These are phyloP conservation scores for Fomitopsis serialis DNA, from an alignment of 768 basidiomycete species.

Conservation along the genomic window DNA sequence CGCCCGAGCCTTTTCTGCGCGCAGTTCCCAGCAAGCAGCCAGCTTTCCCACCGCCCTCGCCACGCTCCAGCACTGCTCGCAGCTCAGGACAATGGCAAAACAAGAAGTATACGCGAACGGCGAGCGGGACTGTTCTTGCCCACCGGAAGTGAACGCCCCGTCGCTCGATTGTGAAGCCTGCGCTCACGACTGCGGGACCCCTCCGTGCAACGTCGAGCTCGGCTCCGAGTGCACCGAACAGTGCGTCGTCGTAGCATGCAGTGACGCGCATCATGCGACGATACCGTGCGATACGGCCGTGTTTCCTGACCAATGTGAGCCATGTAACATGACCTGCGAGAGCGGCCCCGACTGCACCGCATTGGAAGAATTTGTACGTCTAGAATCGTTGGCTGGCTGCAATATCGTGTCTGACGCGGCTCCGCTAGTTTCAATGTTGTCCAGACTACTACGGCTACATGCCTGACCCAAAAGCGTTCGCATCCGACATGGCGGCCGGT, in stretches of 20 bases:
- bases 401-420: slow-evolving; percentile 19
- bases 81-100: slow-evolving; percentile 9
- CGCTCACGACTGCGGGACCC: slow-evolving; percentile 18
- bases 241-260: slow-evolving; percentile 70
- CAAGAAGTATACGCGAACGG: background rate
- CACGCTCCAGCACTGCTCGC: slow-evolving; percentile 12
- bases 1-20: background rate
- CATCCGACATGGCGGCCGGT: slow-evolving; percentile 9
- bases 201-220: slow-evolving; percentile 23
- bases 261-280: slow-evolving; percentile 46
- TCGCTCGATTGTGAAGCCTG: slow-evolving; percentile 17
- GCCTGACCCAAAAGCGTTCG: slow-evolving; percentile 23
- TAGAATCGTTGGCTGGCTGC: background rate
- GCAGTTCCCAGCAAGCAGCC: background rate
- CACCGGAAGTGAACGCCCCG: background rate
- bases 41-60: background rate
- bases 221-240: slow-evolving; percentile 69
- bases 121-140: slow-evolving; percentile 2
- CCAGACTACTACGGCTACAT: slow-evolving; percentile 47
- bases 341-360: slow-evolving; percentile 48
- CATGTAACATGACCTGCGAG: slow-evolving; percentile 38
- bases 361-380: slow-evolving; percentile 45
- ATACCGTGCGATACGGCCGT: slow-evolving; percentile 31
- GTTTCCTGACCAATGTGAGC: slow-evolving; percentile 30
- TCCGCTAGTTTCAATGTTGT: slow-evolving; percentile 46